Evolutionary conservation across 1,139 yeast species (phyloP).

Genomic region (Hyphopichia burtonii): DNA sequence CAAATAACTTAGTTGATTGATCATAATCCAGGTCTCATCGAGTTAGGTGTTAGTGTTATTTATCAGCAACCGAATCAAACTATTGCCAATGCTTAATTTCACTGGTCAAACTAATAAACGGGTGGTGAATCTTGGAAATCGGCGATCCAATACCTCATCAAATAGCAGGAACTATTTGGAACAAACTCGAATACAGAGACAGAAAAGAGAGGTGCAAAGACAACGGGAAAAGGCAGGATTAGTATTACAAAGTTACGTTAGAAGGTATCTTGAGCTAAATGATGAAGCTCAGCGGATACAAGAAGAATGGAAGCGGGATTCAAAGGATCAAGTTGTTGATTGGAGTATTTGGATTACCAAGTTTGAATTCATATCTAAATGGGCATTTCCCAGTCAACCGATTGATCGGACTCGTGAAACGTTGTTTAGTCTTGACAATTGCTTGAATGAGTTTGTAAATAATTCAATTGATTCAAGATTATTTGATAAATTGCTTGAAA

Average conservation of each 20-base stretch:
- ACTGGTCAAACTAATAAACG: constrained; percentile 65
- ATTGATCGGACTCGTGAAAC: neutral
- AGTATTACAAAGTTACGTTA: constrained; percentile 48
- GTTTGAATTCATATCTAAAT: constrained; percentile 12
- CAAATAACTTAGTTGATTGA: neutral
- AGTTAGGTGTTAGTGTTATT: too few species aligned
- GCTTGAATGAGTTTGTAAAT: neutral
- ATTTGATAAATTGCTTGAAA: neutral
- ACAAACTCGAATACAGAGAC: constrained; percentile 65
- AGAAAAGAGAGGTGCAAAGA: constrained; percentile 58
- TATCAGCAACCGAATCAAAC: neutral
- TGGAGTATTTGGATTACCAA: constrained; percentile 2
- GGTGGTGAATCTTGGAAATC: constrained; percentile 73
- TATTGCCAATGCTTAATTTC: constrained; percentile 50
- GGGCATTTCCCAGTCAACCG: constrained; percentile 5
- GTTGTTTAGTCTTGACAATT: neutral
- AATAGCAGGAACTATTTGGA: constrained; percentile 34
- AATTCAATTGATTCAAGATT: neutral
- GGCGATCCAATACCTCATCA: constrained; percentile 22
- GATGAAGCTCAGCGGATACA: constrained; percentile 1
- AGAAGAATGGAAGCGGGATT: constrained; percentile 7
- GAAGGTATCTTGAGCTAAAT: constrained; percentile 32
- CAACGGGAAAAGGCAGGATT: constrained; percentile 48
- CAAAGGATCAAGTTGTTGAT: neutral
- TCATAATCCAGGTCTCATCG: too few species aligned